Base-by-base conservation (phyloP, 2,329 filamentous ascomycete species). In the Teratosphaeriaceae sp. region DNA sequence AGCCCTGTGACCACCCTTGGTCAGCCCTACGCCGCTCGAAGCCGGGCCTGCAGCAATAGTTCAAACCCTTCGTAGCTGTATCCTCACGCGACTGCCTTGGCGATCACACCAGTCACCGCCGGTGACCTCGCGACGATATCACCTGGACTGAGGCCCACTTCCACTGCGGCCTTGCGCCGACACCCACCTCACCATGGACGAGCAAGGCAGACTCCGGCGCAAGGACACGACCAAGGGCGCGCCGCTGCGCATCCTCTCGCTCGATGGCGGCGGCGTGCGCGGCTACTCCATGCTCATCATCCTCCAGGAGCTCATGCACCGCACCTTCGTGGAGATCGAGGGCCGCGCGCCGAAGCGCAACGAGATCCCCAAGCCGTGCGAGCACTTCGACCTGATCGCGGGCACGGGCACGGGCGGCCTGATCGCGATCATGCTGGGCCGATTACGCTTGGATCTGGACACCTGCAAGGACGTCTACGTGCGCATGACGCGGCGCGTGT, bases 271-370 rank as follows among this genome's bases (percentile, higher is more conserved):
- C 60, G 92, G 92, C 51, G 90, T 98, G 44, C 85, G 92, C 56
- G 92, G 92, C 42, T 98, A 96, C 71, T 96, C 90, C 43, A 96
- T 96, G 79, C 84, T 98, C 64, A 94, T 98, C 61, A 89, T 98
- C 58, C 77, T 98, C 30, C 89, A 97, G 71, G 90, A 97, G 69
- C 76, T 98, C 47, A 98, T 98, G 92, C 88, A 98, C 72, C 79
- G 88, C 50, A 88, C 88, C 11, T 97, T 92, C 65, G 89, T 97
- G 68, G 89, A 96, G 66, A 87, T 80, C 47, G 84, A 96, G 66
- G 90, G 90, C 26, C 80, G 84, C 61, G 88, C 90, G 6, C 92
- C 92, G n/a, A 82, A 84, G 59, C 79, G 88, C 64, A 78, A 90
- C 62, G 84, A 97, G 62, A 94, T 97, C 23, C 92, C 92, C 12